These are phyloP conservation scores for Chlorella sp. DNA, from an alignment of 139 green algal species.

Conservation along the genomic window DNA sequence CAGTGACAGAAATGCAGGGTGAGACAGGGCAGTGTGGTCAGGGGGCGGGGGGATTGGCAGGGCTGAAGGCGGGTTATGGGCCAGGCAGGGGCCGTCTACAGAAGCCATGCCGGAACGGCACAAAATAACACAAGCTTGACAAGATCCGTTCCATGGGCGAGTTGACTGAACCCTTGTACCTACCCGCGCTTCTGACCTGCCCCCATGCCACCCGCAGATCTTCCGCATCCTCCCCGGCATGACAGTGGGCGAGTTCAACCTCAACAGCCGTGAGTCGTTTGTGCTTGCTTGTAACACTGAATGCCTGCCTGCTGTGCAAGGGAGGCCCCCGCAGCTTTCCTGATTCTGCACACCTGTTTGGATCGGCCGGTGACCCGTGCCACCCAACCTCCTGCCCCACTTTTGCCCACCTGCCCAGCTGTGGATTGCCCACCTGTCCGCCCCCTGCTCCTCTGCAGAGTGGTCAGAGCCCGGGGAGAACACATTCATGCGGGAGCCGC, in stretches of 20 bases:
- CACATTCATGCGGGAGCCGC: conserved; percentile 79
- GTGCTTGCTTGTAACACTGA: too few relatives aligned
- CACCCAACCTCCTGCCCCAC: too few relatives aligned
- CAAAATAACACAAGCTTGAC: not conserved
- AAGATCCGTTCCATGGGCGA: not conserved
- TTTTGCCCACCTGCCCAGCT: too few relatives aligned
- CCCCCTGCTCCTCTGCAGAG: not conserved
- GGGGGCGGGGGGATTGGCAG: too few relatives aligned
- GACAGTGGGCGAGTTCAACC: conserved; percentile 30
- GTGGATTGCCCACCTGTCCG: too few relatives aligned
- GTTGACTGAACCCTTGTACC: not conserved
- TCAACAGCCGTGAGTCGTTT: conserved; percentile 33
- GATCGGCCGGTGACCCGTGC: too few relatives aligned
- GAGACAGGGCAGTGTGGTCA: not conserved
- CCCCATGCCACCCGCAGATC: conserved; percentile 16
- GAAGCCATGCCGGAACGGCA: too few relatives aligned
- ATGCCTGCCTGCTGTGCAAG: not conserved
- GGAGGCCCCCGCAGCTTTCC: not conserved
- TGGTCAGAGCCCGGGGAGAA: conserved; percentile 81
- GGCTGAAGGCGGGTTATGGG: not conserved
- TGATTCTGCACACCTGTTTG: too few relatives aligned
- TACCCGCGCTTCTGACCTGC: not conserved
- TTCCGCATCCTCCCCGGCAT: conserved; percentile 20
- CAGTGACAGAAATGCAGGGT: not conserved
- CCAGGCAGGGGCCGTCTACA: too few relatives aligned